A percentile compares a stretch with the other conserved stretches of the same genome.
phyloP scores from a whole-genome alignment of 1,139 yeast genomes.

The Debaryomycetaceae sp. region DNA sequence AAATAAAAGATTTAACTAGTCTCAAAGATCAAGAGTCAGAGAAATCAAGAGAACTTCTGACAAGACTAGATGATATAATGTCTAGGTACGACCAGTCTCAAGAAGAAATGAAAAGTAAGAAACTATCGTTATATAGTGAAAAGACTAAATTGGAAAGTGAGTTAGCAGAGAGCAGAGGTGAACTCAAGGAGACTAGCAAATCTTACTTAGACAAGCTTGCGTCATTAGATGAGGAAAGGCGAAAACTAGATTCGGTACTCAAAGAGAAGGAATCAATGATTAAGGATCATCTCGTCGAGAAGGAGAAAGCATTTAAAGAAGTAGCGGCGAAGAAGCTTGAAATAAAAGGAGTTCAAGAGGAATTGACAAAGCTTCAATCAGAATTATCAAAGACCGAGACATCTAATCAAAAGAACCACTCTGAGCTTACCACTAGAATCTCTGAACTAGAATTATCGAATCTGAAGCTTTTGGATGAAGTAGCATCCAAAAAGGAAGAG shows the following conservation, averaged over 20 bases:
- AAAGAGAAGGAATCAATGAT: conserved; percentile 2
- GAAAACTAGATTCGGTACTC: not conserved
- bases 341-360: not conserved
- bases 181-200: not conserved
- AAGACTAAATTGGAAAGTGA: not conserved
- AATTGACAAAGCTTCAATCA: too few species aligned
- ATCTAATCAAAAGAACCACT: too few species aligned
- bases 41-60: not conserved
- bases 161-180: not conserved
- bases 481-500: not conserved
- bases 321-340: conserved; percentile 2
- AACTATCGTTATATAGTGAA: not conserved
- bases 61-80: not conserved
- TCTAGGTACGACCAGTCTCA: not conserved
- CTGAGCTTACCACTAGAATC: not conserved
- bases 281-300: not conserved
- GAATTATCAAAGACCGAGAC: not conserved
- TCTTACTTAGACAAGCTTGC: not conserved
- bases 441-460: not conserved
- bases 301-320: not conserved
- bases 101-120: not conserved
- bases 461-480: not conserved
- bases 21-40: not conserved
- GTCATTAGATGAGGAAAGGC: not conserved
- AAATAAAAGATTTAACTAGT: not conserved